phyloP scores from a whole-genome alignment of 441 rosid species.

The Croton laevigatus region DNA sequence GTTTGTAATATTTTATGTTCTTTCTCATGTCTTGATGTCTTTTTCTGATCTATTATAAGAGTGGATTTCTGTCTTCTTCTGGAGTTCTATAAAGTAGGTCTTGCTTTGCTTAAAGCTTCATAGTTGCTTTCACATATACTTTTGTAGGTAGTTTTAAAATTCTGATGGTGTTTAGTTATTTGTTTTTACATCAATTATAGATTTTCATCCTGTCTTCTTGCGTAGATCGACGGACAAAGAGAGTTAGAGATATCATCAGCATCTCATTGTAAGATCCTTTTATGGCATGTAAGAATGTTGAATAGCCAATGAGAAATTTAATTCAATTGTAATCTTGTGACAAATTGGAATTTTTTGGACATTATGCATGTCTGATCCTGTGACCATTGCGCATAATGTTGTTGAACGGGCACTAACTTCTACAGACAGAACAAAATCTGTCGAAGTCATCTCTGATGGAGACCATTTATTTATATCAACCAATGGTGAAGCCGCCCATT shows the following conservation, averaged over 20 bases:
- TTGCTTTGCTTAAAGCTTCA: not conserved
- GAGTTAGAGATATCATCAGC: constrained; percentile 15
- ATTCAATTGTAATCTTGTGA: constrained; percentile 25
- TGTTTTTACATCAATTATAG: constrained; percentile 21
- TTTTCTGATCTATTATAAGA: no score
- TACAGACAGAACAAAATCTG: constrained; percentile 79
- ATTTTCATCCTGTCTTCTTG: constrained; percentile 18
- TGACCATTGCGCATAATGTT: constrained; percentile 43
- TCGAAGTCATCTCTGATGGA: constrained; percentile 44
- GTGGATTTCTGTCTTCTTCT: not conserved
- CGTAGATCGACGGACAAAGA: constrained; percentile 26
- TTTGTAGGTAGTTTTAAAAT: constrained; percentile 13
- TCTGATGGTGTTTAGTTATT: constrained; percentile 21
- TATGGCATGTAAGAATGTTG: constrained; percentile 27
- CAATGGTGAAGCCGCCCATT: constrained; percentile 52
- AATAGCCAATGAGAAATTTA: constrained; percentile 29
- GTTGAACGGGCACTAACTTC: constrained; percentile 47
- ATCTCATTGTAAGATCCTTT: constrained; percentile 28
- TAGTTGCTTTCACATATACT: constrained; percentile 15
- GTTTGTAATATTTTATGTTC: not conserved
- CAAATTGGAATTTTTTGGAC: constrained; percentile 38
- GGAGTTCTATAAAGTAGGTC: constrained; percentile 3
- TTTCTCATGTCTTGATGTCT: not conserved
- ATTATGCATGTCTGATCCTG: constrained; percentile 90
- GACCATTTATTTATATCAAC: constrained; percentile 35